Evolutionary conservation across 139 green algal species (phyloP), one percentile per base, ranked within the genome.

Genomic region (Chlamydomonas sp.): DNA sequence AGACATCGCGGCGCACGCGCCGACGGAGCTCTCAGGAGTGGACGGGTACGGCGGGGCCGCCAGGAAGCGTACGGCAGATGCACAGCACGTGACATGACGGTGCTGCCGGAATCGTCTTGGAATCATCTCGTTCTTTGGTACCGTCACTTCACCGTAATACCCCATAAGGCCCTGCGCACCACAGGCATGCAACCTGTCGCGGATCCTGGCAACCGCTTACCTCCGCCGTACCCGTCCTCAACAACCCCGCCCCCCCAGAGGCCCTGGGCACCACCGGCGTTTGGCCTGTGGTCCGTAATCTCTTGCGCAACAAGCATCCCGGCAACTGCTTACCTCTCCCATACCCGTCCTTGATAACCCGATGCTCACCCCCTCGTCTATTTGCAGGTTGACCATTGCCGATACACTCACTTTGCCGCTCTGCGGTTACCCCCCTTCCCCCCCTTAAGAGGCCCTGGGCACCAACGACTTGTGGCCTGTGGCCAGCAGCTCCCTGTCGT

Each of bases 401-500:
- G 31, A 49, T 49, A 49, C 31, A 49, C 31, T 49, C 31, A 49
- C 31, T 49, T 49, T 49, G 31, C 31, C 31, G 31, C 31, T 49
- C 31, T 49, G 31, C 31, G 31, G 31, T 77, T 15, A 31, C 9
- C 77, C 77, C 4, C 77, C 77, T 57, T 60, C 57, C 12, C 76
- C 3, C 76, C 5, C 74, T 63, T 4, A 57, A 85, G 80, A 85
- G 80, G 80, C 80, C 8, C 80, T 85, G 64, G 80, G 66, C 64
- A 85, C 66, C 3, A 57, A 66, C 66, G 63, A 75, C 59, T 58
- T 85, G 57, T 85, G 80, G 80, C 64, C 66, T 1, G 62, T 57
- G 63, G 63, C 63, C 79, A 60, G 20, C 57, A 61, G 62, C 79
- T 76, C 75, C 63, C 49, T 85, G 9, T 77, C 66, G 10, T 85